A percentile compares a stretch with the other conserved stretches of the same genome.
Conservation (phyloP, 164 flowering plant species). For the Cinnamomum micranthum region DNA sequence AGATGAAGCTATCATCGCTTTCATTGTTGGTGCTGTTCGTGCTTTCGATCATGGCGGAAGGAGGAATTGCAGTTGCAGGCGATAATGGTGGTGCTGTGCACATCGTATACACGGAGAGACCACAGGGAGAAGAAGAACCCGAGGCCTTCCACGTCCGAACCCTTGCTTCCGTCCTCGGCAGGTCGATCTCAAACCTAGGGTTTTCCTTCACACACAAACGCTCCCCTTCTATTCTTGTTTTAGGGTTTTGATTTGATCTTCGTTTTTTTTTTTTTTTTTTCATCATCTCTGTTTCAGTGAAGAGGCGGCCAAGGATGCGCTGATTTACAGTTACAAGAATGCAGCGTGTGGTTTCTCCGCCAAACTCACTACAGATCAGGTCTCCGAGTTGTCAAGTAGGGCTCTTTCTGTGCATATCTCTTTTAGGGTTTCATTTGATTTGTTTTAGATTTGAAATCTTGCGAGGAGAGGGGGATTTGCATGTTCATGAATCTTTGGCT, state of each 20-base stretch:
- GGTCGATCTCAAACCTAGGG: slow-evolving; percentile 23
- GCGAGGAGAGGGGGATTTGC: too few species aligned
- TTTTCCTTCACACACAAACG: background rate
- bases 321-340: slow-evolving; percentile 72
- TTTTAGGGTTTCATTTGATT: too few species aligned
- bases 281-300: slow-evolving; percentile 35
- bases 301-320: slow-evolving; percentile 79
- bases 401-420: too few species aligned
- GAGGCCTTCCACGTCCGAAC: slow-evolving; percentile 55
- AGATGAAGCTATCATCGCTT: background rate
- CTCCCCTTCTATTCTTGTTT: background rate
- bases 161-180: slow-evolving; percentile 67
- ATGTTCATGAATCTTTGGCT: too few species aligned
- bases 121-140: slow-evolving; percentile 47
- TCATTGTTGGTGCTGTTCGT: background rate
- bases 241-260: background rate
- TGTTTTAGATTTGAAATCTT: too few species aligned
- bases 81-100: slow-evolving; percentile 36
- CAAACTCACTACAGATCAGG: slow-evolving; percentile 83
- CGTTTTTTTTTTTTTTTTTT: too few species aligned
- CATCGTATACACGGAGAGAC: slow-evolving; percentile 66
- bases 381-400: slow-evolving; percentile 55
- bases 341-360: slow-evolving; percentile 92
- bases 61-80: background rate
- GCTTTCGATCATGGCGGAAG: slow-evolving; percentile 20